Conservation (phyloP, 2,329 filamentous ascomycete species). For the Helotiales sp. region DNA sequence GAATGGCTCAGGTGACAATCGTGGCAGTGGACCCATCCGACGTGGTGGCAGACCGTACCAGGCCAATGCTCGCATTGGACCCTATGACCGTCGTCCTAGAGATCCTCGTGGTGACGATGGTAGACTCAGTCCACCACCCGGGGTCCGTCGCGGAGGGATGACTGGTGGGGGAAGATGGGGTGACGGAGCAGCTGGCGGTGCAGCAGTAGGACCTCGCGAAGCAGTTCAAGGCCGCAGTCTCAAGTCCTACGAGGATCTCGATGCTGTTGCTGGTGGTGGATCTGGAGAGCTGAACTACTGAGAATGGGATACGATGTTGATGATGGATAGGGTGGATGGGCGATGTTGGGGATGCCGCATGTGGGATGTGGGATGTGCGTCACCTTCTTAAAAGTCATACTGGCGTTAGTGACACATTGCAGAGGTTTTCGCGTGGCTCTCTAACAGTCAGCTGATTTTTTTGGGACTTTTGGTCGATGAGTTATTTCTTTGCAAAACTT, state of each 20-base stretch:
- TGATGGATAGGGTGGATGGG: not conserved
- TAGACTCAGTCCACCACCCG: slow-evolving; percentile 52
- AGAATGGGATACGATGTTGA: slow-evolving; percentile 11
- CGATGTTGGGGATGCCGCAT: not conserved
- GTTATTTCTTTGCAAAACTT: no score
- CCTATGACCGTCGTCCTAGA: slow-evolving; percentile 72
- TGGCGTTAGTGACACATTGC: not conserved
- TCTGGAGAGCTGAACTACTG: slow-evolving; percentile 90
- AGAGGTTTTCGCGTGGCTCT: no score
- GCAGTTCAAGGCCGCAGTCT: slow-evolving; percentile 90
- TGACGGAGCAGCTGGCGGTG: slow-evolving; percentile 73
- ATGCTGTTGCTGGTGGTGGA: slow-evolving; percentile 77
- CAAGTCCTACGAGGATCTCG: slow-evolving; percentile 97
- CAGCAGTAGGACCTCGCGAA: slow-evolving; percentile 83
- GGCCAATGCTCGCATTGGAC: slow-evolving; percentile 67
- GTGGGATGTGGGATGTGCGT: not conserved
- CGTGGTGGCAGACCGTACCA: slow-evolving; percentile 67
- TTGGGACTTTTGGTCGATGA: no score
- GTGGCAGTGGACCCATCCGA: slow-evolving; percentile 69
- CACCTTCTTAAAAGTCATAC: not conserved
- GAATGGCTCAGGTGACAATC: slow-evolving; percentile 55
- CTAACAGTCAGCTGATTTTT: not conserved
- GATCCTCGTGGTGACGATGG: slow-evolving; percentile 54
- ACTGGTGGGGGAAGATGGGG: slow-evolving; percentile 66
- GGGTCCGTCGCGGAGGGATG: slow-evolving; percentile 56